These are phyloP conservation scores for Trypanosoma brucei DNA, from an alignment of 208 protist species.

Conservation along the genomic window DNA sequence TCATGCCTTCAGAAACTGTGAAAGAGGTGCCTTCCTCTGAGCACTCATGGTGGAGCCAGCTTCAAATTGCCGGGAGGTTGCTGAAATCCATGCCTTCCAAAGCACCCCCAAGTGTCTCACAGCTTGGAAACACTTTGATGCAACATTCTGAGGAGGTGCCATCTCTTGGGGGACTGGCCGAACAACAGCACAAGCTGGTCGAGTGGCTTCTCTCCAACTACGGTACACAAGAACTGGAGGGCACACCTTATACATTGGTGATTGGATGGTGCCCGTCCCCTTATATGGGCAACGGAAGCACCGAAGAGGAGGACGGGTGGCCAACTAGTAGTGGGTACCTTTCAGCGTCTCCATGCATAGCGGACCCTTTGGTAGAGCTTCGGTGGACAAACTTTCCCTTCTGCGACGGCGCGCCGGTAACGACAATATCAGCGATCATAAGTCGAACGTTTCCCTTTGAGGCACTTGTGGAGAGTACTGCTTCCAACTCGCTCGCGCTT, in stretches of 20 bases:
- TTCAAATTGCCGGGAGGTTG: not conserved
- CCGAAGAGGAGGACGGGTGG: not conserved
- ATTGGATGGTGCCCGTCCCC: not conserved
- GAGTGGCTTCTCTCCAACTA: conserved; percentile 4
- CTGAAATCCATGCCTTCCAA: not conserved
- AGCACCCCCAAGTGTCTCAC: not conserved
- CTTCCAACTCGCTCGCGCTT: conserved; percentile 4
- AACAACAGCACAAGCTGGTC: conserved; percentile 1
- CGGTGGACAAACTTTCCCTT: conserved; percentile 16
- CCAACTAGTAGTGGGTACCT: no score
- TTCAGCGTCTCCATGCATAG: not conserved
- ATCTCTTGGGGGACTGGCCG: not conserved
- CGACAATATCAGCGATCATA: conserved; percentile 9
- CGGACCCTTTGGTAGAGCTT: conserved; percentile 6
- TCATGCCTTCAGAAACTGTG: not conserved
- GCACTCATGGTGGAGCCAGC: conserved; percentile 11
- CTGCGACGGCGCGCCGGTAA: not conserved
- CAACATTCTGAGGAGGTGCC: not conserved
- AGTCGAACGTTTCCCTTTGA: conserved; percentile 12
- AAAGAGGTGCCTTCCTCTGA: not conserved
- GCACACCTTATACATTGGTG: not conserved
- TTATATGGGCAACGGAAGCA: not conserved
- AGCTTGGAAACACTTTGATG: not conserved
- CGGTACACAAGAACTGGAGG: not conserved
- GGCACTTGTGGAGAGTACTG: not conserved